phyloP scores from a whole-genome alignment of 305 asterid species.

The Fraxinus xanthoxyloides region DNA sequence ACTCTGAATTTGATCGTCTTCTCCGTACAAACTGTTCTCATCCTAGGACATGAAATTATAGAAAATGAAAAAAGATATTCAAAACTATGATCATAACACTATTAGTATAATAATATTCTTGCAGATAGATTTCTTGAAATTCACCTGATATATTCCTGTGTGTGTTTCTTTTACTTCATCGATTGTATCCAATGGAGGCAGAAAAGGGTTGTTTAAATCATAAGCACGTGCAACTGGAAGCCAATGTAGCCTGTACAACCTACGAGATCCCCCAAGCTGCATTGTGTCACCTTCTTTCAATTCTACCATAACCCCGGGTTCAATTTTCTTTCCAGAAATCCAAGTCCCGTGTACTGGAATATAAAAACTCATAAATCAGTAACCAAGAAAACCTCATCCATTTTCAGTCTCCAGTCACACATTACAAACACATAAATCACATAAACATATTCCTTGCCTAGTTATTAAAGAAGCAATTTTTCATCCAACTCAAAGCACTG shows the following conservation, averaged over 20 bases:
- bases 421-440: background rate
- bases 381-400: slow-evolving; percentile 4
- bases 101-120: slow-evolving; percentile 5
- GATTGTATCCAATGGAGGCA: slow-evolving; percentile 39
- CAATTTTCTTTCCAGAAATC: slow-evolving; percentile 67
- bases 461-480: background rate
- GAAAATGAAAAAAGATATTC: slow-evolving; percentile 16
- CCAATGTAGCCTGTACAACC: slow-evolving; percentile 75
- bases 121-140: slow-evolving; percentile 1
- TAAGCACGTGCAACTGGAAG: slow-evolving; percentile 66
- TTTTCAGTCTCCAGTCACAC: slow-evolving; percentile 1
- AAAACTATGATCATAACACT: slow-evolving; percentile 12
- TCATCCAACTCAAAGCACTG: background rate
- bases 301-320: slow-evolving; percentile 44
- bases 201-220: slow-evolving; percentile 54
- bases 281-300: slow-evolving; percentile 63
- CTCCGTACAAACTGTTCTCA: slow-evolving; percentile 22
- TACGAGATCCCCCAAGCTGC: slow-evolving; percentile 72
- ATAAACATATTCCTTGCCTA: background rate
- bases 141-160: slow-evolving; percentile 34
- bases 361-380: slow-evolving; percentile 17
- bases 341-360: slow-evolving; percentile 81
- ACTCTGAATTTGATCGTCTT: slow-evolving; percentile 29
- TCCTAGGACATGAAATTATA: slow-evolving; percentile 35
- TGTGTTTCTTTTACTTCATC: slow-evolving; percentile 31